Evolutionary conservation across 495 filamentous ascomycete species (phyloP), one percentile per base, ranked within the genome.

Genomic region (Halenospora varia): DNA sequence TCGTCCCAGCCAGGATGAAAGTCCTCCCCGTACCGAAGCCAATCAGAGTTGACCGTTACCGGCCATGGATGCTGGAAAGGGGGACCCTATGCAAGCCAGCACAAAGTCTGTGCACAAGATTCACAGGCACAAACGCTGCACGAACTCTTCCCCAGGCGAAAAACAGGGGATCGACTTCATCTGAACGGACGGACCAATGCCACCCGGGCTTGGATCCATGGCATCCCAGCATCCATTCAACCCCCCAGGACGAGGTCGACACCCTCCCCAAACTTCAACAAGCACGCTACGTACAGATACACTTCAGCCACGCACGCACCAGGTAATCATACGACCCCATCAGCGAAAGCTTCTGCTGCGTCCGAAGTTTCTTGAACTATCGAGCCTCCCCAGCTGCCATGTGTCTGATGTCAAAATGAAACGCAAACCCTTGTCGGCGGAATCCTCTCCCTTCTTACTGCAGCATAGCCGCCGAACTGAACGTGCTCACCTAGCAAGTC

Each of bases 371-470:
- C 47, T 13, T 20, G 17, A 49, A 13, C 47, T 24, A 3, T 20
- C 47, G n/a, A 9, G n/a, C 47, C 10, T n/a, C 19, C 47, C 47
- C 9, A 19, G 47, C 20, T 25, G 47, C 47, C 47, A 49, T 49
- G 47, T 49, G 47, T 49, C 47, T 49, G 47, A 13, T 25, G 47
- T 25, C 47, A 49, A 49, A 25, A 24, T 49, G 47, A 49, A 49
- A 49, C 47, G 18, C 6, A 19, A 6, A 8, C 20, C 19, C 10
- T 24, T 25, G 47, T 46, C 42, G 4, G 15, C n/a, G 8, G 19
- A 46, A n/a, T n/a, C 13, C 13, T 20, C 42, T 46, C 15, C 42
- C 42, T 20, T 20, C n/a, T 46, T 4, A 46, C 42, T n/a, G 29
- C 29, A 35, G 29, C 29, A 35, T 35, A 46, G 42, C 42, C 42